Percentiles rank a stretch among this genome's conserved stretches.
Evolutionary conservation across 2,329 filamentous ascomycete species (phyloP).

Genomic region (Exophiala xenobiotica): DNA sequence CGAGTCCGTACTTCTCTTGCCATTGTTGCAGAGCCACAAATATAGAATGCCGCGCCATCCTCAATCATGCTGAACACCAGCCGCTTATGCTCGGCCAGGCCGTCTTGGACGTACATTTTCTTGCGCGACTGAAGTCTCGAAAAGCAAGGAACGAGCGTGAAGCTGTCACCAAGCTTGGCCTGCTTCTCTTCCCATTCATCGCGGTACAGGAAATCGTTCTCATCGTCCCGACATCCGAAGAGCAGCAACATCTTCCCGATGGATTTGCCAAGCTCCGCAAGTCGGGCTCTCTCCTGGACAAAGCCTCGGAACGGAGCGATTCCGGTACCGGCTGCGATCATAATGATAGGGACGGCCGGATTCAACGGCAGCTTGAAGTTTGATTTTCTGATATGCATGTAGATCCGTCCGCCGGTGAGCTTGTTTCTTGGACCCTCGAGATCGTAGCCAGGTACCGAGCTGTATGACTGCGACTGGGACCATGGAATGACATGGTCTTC

Average conservation of each 20-base stretch:
- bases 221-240: slow-evolving; percentile 29
- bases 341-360: slow-evolving; percentile 30
- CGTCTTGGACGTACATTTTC: slow-evolving; percentile 12
- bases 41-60: not conserved
- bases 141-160: slow-evolving; percentile 6
- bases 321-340: slow-evolving; percentile 32
- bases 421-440: slow-evolving; percentile 9
- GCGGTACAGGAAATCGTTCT: slow-evolving; percentile 31
- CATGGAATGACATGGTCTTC: not conserved
- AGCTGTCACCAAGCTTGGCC: slow-evolving; percentile 2
- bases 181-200: slow-evolving; percentile 5
- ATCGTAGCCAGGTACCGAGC: slow-evolving; percentile 35
- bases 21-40: not conserved
- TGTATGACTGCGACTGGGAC: slow-evolving; percentile 43
- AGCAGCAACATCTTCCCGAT: slow-evolving; percentile 22
- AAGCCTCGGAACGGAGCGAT: slow-evolving; percentile 32
- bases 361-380: slow-evolving; percentile 28
- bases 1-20: not conserved
- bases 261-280: slow-evolving; percentile 9
- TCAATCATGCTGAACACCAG: not conserved
- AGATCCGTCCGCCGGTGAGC: not conserved
- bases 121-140: slow-evolving; percentile 32
- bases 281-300: slow-evolving; percentile 25
- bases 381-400: slow-evolving; percentile 15
- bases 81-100: not conserved